These are phyloP conservation scores for Suhomyces sp. DNA, from an alignment of 805 yeast genomes.

Conservation along the genomic window DNA sequence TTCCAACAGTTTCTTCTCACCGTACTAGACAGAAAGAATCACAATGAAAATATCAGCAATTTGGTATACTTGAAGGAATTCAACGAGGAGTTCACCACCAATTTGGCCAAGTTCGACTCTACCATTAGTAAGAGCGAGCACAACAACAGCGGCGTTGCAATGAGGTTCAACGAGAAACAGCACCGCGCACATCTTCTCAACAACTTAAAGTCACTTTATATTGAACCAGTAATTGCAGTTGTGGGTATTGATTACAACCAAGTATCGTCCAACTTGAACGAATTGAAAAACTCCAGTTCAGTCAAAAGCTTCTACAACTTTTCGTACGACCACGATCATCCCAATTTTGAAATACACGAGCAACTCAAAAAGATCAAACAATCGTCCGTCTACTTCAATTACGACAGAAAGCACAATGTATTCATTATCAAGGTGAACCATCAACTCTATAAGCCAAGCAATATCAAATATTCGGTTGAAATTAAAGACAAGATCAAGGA, in stretches of 20 bases:
- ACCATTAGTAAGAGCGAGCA: conserved; percentile 13
- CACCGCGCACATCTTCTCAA: conserved; percentile 33
- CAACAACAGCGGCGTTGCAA: conserved; percentile 17
- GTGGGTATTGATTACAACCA: conserved; percentile 28
- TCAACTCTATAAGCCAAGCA: conserved; percentile 12
- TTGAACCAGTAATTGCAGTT: conserved; percentile 40
- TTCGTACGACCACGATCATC: not conserved
- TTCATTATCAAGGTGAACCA: conserved; percentile 25
- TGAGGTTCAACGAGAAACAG: conserved; percentile 27
- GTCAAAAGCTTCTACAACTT: conserved; percentile 22
- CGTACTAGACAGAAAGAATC: conserved; percentile 5
- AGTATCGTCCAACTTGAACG: conserved; percentile 29
- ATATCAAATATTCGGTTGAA: conserved; percentile 8
- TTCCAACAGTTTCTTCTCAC: conserved; percentile 20
- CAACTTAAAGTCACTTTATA: conserved; percentile 32
- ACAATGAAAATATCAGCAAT: conserved; percentile 10
- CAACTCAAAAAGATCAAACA: conserved; percentile 8
- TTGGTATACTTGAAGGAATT: conserved; percentile 16
- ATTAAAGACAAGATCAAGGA: conserved; percentile 18
- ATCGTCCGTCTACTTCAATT: conserved; percentile 20
- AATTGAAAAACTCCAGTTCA: conserved; percentile 20
- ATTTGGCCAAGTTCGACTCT: conserved; percentile 19
- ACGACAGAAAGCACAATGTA: conserved; percentile 19
- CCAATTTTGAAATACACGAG: not conserved
- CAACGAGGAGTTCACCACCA: conserved; percentile 13